Evolutionary conservation across 2,329 filamentous ascomycete genomes (phyloP).

Genomic region (Emmonsiellopsis sp.): DNA sequence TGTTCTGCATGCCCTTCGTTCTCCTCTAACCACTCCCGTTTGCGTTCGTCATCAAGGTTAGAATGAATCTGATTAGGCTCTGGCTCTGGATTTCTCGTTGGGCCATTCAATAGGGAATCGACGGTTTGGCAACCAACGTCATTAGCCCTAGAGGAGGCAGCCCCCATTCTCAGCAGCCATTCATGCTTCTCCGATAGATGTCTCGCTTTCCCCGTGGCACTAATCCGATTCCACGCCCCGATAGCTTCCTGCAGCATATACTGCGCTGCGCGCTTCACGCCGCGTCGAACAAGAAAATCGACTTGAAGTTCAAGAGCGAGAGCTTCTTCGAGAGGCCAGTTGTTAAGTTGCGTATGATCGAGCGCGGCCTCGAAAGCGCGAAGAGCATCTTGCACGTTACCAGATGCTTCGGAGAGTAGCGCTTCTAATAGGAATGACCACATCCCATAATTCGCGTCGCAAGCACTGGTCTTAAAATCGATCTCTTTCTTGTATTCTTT

Average conservation of each 20-base stretch:
- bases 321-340: constrained; percentile 51
- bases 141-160: constrained; percentile 37
- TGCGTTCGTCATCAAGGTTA: constrained; percentile 30
- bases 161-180: constrained; percentile 49
- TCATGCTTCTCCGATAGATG: constrained; percentile 52
- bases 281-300: constrained; percentile 48
- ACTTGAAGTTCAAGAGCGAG: constrained; percentile 53
- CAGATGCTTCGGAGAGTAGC: constrained; percentile 43
- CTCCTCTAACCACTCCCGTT: constrained; percentile 35
- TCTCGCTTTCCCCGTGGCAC: constrained; percentile 50
- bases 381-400: constrained; percentile 38
- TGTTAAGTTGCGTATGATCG: constrained; percentile 51
- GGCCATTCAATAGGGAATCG: constrained; percentile 37
- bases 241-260: constrained; percentile 50
- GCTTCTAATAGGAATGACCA: constrained; percentile 50
- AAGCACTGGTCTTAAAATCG: constrained; percentile 43
- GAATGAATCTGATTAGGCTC: constrained; percentile 22
- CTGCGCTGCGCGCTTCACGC: constrained; percentile 50
- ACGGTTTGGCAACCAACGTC: constrained; percentile 52
- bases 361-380: constrained; percentile 40
- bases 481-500: constrained; percentile 43
- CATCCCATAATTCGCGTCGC: constrained; percentile 51
- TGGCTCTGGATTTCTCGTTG: constrained; percentile 21
- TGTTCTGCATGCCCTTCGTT: constrained; percentile 30
- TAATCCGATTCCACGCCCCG: constrained; percentile 49